phyloP scores from a whole-genome alignment of 495 filamentous ascomycete genomes.

The Trichoderma reesei region DNA sequence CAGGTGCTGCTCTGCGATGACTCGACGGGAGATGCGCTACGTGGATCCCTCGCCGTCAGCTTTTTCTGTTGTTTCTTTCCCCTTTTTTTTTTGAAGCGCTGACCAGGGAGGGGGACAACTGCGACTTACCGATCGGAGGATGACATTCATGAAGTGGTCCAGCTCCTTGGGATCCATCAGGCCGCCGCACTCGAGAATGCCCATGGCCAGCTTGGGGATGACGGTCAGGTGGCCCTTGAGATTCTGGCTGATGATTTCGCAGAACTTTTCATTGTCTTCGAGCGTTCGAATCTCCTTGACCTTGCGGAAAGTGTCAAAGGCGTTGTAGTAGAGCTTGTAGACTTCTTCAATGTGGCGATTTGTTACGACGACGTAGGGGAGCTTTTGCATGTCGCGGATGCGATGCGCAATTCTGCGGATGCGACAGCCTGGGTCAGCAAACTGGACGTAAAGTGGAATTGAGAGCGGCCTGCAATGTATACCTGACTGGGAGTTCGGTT shows the following conservation, averaged over 20 bases:
- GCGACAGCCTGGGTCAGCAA: not conserved
- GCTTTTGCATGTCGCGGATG: conserved; percentile 91
- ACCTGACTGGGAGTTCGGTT: conserved; percentile 87
- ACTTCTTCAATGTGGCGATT: conserved; percentile 89
- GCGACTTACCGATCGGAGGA: conserved; percentile 69
- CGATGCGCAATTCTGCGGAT: conserved; percentile 69
- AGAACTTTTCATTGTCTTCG: conserved; percentile 86
- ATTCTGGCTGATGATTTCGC: conserved; percentile 65
- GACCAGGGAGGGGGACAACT: not conserved
- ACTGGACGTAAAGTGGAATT: not conserved
- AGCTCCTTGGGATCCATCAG: conserved; percentile 68
- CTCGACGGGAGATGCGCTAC: conserved; percentile 84
- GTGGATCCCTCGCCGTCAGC: conserved; percentile 1
- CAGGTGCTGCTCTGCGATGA: conserved; percentile 96
- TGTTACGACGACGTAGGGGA: conserved; percentile 94
- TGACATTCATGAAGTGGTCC: conserved; percentile 91
- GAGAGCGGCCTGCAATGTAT: not conserved
- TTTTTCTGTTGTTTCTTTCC: not conserved
- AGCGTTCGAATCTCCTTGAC: conserved; percentile 73
- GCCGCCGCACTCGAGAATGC: conserved; percentile 76
- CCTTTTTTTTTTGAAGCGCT: not conserved
- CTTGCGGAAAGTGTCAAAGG: conserved; percentile 81
- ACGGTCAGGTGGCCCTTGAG: conserved; percentile 84
- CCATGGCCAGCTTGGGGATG: conserved; percentile 89
- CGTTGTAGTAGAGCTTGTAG: conserved; percentile 92